A percentile compares a stretch with the other conserved stretches of the same genome.
These are phyloP conservation scores for Entomortierella chlamydospora DNA, from an alignment of 192 early-diverging fungal species.

Conservation along the genomic window DNA sequence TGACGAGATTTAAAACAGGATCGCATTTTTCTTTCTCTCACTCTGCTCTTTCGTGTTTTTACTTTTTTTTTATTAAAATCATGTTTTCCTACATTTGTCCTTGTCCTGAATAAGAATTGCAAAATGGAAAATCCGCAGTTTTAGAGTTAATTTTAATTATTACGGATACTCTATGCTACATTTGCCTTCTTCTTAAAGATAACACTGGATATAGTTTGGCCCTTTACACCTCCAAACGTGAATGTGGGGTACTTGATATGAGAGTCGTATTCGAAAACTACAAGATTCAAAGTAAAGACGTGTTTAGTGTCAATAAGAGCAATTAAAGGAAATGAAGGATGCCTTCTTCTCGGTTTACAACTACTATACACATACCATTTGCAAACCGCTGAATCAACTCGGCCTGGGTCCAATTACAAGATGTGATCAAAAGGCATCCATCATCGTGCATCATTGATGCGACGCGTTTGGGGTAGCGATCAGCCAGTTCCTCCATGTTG, in stretches of 20 bases:
- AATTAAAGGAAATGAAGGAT: neutral
- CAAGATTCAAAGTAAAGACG: slow-evolving; percentile 1
- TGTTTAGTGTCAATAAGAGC: neutral
- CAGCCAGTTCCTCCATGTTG: slow-evolving; percentile 56
- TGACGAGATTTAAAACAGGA: slow-evolving; percentile 76
- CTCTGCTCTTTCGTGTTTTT: slow-evolving; percentile 6
- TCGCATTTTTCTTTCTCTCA: slow-evolving; percentile 10
- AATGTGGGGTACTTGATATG: slow-evolving; percentile 88
- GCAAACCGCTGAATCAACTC: slow-evolving; percentile 79
- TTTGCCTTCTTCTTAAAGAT: slow-evolving; percentile 72
- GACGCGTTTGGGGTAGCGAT: slow-evolving; percentile 68
- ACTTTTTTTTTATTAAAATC: slow-evolving; percentile 8
- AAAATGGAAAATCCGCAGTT: too few relatives aligned
- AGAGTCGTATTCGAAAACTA: slow-evolving; percentile 71
- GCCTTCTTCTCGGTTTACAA: neutral
- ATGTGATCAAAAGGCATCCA: slow-evolving; percentile 87
- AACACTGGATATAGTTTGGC: slow-evolving; percentile 89
- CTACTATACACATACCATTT: slow-evolving; percentile 48
- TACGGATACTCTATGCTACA: neutral
- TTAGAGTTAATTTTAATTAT: too few relatives aligned
- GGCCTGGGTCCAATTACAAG: slow-evolving; percentile 94
- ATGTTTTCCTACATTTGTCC: slow-evolving; percentile 1
- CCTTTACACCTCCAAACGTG: slow-evolving; percentile 87
- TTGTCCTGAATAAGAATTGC: too few relatives aligned
- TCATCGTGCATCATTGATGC: slow-evolving; percentile 70